Evolutionary conservation across 179 eudicot genomes (phyloP).

Genomic region (Beta corolliflora): DNA sequence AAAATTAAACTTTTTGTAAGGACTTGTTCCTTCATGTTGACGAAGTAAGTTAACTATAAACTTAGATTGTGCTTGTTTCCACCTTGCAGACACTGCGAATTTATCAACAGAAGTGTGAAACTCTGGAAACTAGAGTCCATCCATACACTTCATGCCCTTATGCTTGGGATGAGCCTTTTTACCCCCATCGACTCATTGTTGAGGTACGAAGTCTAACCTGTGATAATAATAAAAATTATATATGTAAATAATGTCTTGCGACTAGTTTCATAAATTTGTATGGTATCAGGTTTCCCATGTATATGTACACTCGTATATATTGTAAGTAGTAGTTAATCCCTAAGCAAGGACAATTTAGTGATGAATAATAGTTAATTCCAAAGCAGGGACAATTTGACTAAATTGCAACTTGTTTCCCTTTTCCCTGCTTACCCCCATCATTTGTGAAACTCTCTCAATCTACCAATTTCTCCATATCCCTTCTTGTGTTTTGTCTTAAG

Average conservation of each 20-base stretch:
- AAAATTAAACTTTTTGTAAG: background rate
- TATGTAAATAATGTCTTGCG: no score
- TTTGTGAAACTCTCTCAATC: background rate
- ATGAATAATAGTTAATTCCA: no score
- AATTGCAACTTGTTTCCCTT: background rate
- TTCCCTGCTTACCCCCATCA: background rate
- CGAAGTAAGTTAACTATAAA: background rate
- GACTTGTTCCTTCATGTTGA: background rate
- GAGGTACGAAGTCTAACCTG: conserved; percentile 55
- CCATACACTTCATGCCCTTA: conserved; percentile 84
- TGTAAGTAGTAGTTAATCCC: no score
- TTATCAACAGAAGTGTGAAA: conserved; percentile 94
- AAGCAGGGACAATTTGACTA: no score
- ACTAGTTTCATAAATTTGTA: no score
- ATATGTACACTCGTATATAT: no score
- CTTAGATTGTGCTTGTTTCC: conserved; percentile 11
- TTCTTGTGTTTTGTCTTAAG: background rate
- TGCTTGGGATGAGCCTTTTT: conserved; percentile 99
- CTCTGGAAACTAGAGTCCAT: conserved; percentile 77
- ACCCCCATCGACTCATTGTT: conserved; percentile 83
- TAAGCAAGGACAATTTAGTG: no score
- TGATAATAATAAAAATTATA: no score
- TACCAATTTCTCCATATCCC: background rate
- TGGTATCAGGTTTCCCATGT: no score
- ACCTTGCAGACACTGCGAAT: conserved; percentile 70